A percentile compares a stretch with the other conserved stretches of the same genome.
These are phyloP conservation scores for Coleophoma eucalyptorum DNA, from an alignment of 2,329 filamentous ascomycete species.

Conservation along the genomic window DNA sequence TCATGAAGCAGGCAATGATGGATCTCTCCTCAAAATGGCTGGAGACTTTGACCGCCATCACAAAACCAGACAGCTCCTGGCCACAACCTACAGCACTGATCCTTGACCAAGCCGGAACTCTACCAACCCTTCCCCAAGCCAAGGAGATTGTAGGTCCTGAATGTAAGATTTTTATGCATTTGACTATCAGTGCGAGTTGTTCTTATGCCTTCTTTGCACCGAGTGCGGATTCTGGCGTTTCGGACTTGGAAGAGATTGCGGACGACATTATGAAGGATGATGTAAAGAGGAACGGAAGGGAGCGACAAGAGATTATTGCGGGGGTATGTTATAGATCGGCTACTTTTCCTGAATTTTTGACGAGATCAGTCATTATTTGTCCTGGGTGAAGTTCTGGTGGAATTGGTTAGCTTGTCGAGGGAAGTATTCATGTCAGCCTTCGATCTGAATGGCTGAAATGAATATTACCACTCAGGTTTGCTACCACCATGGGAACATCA, in stretches of 20 bases:
- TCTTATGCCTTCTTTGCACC: conserved; percentile 1
- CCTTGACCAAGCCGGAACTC: not conserved
- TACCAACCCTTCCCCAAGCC: not conserved
- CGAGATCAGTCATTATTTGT: no score
- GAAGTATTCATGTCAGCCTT: no score
- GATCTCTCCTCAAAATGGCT: not conserved
- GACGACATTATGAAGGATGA: not conserved
- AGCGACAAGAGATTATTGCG: not conserved
- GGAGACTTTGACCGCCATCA: not conserved
- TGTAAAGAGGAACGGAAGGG: not conserved
- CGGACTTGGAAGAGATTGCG: conserved; percentile 1
- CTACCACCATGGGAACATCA: no score
- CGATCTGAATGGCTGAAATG: no score
- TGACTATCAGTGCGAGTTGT: not conserved
- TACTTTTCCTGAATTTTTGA: not conserved
- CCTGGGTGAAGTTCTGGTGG: no score
- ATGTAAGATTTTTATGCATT: conserved; percentile 2
- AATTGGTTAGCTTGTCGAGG: no score
- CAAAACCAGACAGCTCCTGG: not conserved
- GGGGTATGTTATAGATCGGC: not conserved
- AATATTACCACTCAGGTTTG: no score
- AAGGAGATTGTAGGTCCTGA: not conserved
- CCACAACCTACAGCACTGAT: conserved; percentile 1
- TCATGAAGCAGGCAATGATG: not conserved
- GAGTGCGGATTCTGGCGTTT: not conserved